phyloP scores from a whole-genome alignment of 768 basidiomycete species.

The Xanthoconium purpureum region DNA sequence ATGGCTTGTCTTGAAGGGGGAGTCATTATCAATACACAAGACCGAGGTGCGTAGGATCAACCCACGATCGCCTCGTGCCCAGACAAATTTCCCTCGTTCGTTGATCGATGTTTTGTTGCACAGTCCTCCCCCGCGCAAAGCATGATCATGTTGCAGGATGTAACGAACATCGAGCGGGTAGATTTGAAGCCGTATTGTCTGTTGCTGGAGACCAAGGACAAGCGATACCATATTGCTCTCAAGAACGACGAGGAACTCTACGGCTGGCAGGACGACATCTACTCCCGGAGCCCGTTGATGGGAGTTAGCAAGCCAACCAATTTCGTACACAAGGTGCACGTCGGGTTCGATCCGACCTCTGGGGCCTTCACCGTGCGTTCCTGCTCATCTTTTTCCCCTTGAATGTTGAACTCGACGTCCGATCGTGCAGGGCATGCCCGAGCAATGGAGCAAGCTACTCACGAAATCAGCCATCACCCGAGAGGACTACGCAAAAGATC shows the following conservation, averaged over 20 bases:
- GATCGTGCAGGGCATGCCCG: constrained; percentile 77
- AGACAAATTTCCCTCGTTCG: background rate
- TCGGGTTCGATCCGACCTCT: constrained; percentile 91
- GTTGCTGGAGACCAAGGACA: constrained; percentile 80
- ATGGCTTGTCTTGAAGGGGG: constrained; percentile 84
- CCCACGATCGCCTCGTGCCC: background rate
- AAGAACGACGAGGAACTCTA: constrained; percentile 98
- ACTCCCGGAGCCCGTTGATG: constrained; percentile 87
- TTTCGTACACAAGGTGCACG: constrained; percentile 98
- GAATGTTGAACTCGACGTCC: background rate
- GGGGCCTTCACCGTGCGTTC: constrained; percentile 87
- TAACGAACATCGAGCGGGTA: constrained; percentile 85
- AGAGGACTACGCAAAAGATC: constrained; percentile 95
- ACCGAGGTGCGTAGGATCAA: constrained; percentile 66
- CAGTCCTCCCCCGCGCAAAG: constrained; percentile 58
- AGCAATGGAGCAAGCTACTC: constrained; percentile 96
- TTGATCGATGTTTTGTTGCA: constrained; percentile 6
- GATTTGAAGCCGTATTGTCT: constrained; percentile 96
- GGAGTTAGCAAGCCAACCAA: constrained; percentile 94
- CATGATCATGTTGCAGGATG: constrained; percentile 66
- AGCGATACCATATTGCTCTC: constrained; percentile 74
- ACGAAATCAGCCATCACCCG: constrained; percentile 97
- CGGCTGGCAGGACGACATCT: constrained; percentile 96
- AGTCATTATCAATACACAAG: constrained; percentile 80
- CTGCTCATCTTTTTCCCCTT: background rate